phyloP scores from a whole-genome alignment of 2,329 filamentous ascomycete species.

The Dendryphion nanum region DNA sequence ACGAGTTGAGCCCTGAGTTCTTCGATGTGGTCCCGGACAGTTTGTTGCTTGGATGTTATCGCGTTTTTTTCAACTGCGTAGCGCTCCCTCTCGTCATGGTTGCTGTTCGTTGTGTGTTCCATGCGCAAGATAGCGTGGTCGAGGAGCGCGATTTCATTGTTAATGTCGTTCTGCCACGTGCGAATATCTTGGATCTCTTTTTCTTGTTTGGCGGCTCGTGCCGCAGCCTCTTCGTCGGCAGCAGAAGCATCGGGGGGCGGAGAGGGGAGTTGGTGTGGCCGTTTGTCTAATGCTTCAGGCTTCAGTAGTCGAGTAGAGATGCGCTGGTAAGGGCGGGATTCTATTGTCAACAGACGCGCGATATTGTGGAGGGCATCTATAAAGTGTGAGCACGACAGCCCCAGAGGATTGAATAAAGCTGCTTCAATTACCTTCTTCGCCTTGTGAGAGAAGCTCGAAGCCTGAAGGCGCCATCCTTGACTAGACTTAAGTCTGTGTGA shows the following conservation, averaged over 20 bases:
- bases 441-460: slow-evolving; percentile 70
- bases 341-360: slow-evolving; percentile 79
- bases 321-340: slow-evolving; percentile 89
- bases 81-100: slow-evolving; percentile 76
- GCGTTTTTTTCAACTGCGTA: slow-evolving; percentile 78
- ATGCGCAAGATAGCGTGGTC: slow-evolving; percentile 84
- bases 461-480: slow-evolving; percentile 5
- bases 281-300: slow-evolving; percentile 62
- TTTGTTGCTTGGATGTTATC: slow-evolving; percentile 75
- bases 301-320: slow-evolving; percentile 77
- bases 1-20: slow-evolving; percentile 73
- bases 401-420: neutral
- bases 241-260: slow-evolving; percentile 63
- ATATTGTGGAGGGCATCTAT: slow-evolving; percentile 77
- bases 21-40: slow-evolving; percentile 72
- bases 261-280: slow-evolving; percentile 59
- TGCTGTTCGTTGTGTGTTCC: slow-evolving; percentile 81
- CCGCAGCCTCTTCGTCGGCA: slow-evolving; percentile 46
- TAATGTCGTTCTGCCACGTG: slow-evolving; percentile 78
- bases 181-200: slow-evolving; percentile 56
- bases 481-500: no score
- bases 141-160: slow-evolving; percentile 84
- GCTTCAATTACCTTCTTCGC: slow-evolving; percentile 61
- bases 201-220: slow-evolving; percentile 47
- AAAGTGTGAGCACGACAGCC: slow-evolving; percentile 11